These are phyloP conservation scores for Saccharomyces kudriavzevii DNA, from an alignment of 805 yeast species.

Conservation along the genomic window DNA sequence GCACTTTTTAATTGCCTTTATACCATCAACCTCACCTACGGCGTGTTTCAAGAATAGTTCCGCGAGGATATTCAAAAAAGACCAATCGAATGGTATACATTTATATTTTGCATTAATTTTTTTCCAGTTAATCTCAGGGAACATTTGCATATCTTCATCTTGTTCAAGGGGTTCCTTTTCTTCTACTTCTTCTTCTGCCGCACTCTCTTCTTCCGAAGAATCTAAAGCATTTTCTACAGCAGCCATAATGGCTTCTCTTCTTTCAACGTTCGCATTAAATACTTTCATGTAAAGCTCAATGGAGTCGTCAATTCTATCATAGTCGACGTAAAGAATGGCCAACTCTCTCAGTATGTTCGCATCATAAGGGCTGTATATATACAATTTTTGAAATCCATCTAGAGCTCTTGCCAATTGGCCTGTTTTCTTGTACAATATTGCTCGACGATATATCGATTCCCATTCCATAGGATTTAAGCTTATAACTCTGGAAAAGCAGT, in stretches of 20 bases:
- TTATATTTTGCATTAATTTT: conserved; percentile 23
- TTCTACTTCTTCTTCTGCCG: conserved; percentile 12
- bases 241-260: conserved; percentile 30
- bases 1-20: conserved; percentile 56
- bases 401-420: conserved; percentile 65
- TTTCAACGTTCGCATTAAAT: conserved; percentile 48
- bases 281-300: conserved; percentile 59
- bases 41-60: conserved; percentile 58
- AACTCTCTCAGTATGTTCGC: conserved; percentile 52
- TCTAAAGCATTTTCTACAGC: conserved; percentile 28
- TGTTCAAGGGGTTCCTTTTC: conserved; percentile 10
- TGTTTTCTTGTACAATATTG: conserved; percentile 56
- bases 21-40: conserved; percentile 54
- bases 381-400: conserved; percentile 59
- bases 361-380: conserved; percentile 49
- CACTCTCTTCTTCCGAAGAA: conserved; percentile 26
- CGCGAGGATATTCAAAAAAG: conserved; percentile 73
- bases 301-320: conserved; percentile 61
- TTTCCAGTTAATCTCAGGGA: conserved; percentile 25
- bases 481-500: conserved; percentile 65
- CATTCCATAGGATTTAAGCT: conserved; percentile 42
- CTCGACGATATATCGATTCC: conserved; percentile 54
- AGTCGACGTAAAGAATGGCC: conserved; percentile 43
- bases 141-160: conserved; percentile 15
- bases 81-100: conserved; percentile 69